These are phyloP conservation scores for Pseudozyma sp. DNA, from an alignment of 1,284 basidiomycete species.

Conservation along the genomic window DNA sequence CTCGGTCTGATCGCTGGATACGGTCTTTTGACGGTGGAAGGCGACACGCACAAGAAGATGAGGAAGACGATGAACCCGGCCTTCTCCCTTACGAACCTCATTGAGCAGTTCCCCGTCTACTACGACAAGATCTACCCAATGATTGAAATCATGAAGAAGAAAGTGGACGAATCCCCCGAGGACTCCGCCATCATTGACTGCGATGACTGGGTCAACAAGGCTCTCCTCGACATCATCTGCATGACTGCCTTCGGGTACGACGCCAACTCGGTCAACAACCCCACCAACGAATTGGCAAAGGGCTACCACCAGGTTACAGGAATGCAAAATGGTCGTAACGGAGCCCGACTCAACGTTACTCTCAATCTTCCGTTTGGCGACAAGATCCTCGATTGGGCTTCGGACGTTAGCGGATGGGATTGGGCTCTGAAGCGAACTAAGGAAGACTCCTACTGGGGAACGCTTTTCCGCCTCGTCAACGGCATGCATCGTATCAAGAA, in stretches of 20 bases:
- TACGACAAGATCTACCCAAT: constrained; percentile 49
- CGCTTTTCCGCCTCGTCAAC: constrained; percentile 28
- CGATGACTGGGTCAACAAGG: constrained; percentile 47
- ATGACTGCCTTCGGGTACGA: constrained; percentile 57
- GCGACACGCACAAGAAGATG: constrained; percentile 53
- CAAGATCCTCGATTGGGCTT: constrained; percentile 24
- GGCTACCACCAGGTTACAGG: constrained; percentile 60
- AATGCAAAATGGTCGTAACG: constrained; percentile 57
- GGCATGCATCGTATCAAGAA: constrained; percentile 56
- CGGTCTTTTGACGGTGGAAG: constrained; percentile 56
- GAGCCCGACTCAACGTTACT: constrained; percentile 54
- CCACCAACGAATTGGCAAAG: constrained; percentile 51
- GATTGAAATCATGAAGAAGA: constrained; percentile 45
- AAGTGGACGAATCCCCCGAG: constrained; percentile 36
- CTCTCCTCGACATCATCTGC: constrained; percentile 67
- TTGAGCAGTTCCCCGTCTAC: constrained; percentile 59
- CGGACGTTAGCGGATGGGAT: constrained; percentile 23
- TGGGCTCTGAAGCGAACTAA: constrained; percentile 12
- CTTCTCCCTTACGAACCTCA: constrained; percentile 53
- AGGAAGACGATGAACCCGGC: constrained; percentile 62
- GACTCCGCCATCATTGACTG: constrained; percentile 56
- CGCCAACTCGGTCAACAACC: constrained; percentile 57
- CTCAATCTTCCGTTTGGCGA: constrained; percentile 57
- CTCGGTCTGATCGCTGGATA: constrained; percentile 51
- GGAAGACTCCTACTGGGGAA: neutral